Conservation (phyloP, 78 protist genomes). For the Diacronema lutheri region DNA sequence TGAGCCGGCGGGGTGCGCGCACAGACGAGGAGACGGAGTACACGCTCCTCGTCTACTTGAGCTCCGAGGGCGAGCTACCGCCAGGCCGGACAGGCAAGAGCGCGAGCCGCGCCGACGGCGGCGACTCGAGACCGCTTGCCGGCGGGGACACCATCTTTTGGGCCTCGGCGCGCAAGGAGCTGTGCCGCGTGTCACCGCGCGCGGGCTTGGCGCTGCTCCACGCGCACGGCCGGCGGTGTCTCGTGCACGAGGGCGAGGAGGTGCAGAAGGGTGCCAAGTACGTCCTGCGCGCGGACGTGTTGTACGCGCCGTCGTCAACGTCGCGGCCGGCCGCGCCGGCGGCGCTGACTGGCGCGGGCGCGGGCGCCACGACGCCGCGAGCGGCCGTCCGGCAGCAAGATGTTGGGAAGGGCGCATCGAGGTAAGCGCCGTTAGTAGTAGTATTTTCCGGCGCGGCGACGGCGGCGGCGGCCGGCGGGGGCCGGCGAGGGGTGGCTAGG, state of each 20-base stretch:
- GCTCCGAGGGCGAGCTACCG: background rate
- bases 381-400: too few relatives aligned
- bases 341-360: too few relatives aligned
- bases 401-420: too few relatives aligned
- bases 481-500: too few relatives aligned
- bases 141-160: conserved; percentile 21
- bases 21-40: background rate
- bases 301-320: too few relatives aligned
- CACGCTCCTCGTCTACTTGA: conserved; percentile 23
- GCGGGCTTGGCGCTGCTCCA: conserved; percentile 4
- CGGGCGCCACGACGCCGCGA: too few relatives aligned
- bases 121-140: too few relatives aligned
- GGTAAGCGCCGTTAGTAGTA: too few relatives aligned
- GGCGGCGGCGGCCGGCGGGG: too few relatives aligned
- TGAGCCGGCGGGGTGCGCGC: background rate
- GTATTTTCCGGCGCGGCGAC: too few relatives aligned
- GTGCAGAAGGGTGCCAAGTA: background rate
- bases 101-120: background rate
- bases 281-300: conserved; percentile 19
- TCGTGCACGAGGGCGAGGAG: conserved; percentile 13
- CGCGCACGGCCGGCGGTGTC: conserved; percentile 24
- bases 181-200: background rate
- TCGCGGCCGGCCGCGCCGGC: too few relatives aligned
- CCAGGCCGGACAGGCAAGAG: background rate
- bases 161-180: background rate